phyloP scores from a whole-genome alignment of 2,329 filamentous ascomycete species.

The Ceratocystiopsis sp. region DNA sequence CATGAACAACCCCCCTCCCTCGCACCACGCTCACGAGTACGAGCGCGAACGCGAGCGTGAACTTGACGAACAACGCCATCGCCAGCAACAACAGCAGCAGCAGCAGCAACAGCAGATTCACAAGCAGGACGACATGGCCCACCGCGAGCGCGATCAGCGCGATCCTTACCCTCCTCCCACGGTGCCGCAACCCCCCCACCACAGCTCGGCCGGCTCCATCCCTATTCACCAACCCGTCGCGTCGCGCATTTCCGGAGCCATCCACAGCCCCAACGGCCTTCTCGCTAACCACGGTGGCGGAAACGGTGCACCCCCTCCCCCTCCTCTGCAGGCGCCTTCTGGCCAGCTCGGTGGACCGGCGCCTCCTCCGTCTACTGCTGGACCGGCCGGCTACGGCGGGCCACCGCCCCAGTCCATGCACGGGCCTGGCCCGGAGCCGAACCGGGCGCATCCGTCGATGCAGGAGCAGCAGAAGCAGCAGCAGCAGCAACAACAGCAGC shows the following conservation, averaged over 20 bases:
- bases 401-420: slow-evolving; percentile 24
- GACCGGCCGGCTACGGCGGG: slow-evolving; percentile 29
- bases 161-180: slow-evolving; percentile 31
- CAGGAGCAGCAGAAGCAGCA: slow-evolving; percentile 7
- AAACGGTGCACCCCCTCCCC: slow-evolving; percentile 16
- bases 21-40: slow-evolving; percentile 26
- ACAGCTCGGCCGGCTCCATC: slow-evolving; percentile 75
- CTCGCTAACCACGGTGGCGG: slow-evolving; percentile 50
- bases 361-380: slow-evolving; percentile 18
- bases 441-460: slow-evolving; percentile 5
- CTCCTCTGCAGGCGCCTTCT: slow-evolving; percentile 15
- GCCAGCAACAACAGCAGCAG: slow-evolving; percentile 20
- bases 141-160: slow-evolving; percentile 36
- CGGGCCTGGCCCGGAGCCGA: slow-evolving; percentile 30
- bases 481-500: slow-evolving; percentile 3
- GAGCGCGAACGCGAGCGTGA: slow-evolving; percentile 31
- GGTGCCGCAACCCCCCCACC: slow-evolving; percentile 33
- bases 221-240: slow-evolving; percentile 92
- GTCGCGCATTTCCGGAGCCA: slow-evolving; percentile 59
- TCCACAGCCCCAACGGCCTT: slow-evolving; percentile 83
- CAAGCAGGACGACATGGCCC: slow-evolving; percentile 27
- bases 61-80: slow-evolving; percentile 29
- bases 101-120: slow-evolving; percentile 12
- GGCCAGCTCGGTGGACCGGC: slow-evolving; percentile 23
- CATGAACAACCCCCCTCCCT: slow-evolving; percentile 28